These are phyloP conservation scores for Aspergillus persii DNA, from an alignment of 2,329 filamentous ascomycete genomes.

Conservation along the genomic window DNA sequence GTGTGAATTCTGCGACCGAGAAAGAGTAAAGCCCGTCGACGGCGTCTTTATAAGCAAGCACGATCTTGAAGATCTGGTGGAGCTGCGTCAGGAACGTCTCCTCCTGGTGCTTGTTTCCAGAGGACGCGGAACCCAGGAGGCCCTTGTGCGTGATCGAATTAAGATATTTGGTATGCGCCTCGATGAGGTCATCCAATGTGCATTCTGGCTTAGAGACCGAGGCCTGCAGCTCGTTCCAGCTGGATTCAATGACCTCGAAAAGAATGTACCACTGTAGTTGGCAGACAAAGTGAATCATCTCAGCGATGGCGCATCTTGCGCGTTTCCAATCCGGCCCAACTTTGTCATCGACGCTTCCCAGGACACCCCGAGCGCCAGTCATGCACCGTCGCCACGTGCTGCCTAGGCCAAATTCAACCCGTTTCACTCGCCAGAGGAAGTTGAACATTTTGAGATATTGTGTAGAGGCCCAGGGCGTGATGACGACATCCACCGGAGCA, in stretches of 20 bases:
- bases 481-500: conserved; percentile 91
- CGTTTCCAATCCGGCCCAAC: conserved; percentile 83
- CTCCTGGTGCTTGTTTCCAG: conserved; percentile 52
- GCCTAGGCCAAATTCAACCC: conserved; percentile 89
- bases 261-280: conserved; percentile 98
- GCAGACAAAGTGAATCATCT: conserved; percentile 98
- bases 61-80: conserved; percentile 86
- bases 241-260: conserved; percentile 96
- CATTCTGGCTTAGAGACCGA: conserved; percentile 80
- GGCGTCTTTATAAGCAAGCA: conserved; percentile 89
- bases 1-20: conserved; percentile 90
- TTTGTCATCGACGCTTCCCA: conserved; percentile 71
- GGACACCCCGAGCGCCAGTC: conserved; percentile 88
- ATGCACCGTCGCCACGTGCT: conserved; percentile 94
- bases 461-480: conserved; percentile 90
- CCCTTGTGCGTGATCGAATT: conserved; percentile 95
- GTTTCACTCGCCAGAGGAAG: conserved; percentile 96
- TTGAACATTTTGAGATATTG: conserved; percentile 99
- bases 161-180: conserved; percentile 86
- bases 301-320: conserved; percentile 81
- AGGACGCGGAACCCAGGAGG: conserved; percentile 68
- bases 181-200: conserved; percentile 92
- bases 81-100: conserved; percentile 87
- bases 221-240: conserved; percentile 85
- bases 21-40: conserved; percentile 94